Evolutionary conservation across 306 rosid species (phyloP), one percentile per base, ranked within the genome.

Genomic region (Rubus idaeus): DNA sequence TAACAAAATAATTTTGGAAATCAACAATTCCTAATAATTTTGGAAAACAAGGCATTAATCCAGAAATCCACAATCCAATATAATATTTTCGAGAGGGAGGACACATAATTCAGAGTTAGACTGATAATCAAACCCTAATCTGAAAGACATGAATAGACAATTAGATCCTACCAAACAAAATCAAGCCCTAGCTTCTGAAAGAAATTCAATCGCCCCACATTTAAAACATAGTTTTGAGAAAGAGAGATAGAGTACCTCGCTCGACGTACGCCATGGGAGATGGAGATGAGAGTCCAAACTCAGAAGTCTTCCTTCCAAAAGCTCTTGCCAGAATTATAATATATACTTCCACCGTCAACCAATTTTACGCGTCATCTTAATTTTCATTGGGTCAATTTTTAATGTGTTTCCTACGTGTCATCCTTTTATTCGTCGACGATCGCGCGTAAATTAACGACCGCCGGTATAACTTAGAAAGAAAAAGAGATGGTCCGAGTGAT

Each of bases 201-300:
- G 49, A 60, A 16, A 2, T 66, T 21, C 18, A 18, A 12, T 58
- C 5, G 20, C 20, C 26, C 64, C 5, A 20, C 55, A 17, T n/a
- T n/a, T n/a, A n/a, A n/a, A n/a, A n/a, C n/a, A n/a, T n/a, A n/a
- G 10, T 10, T 3, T 12, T 13, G 26, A 17, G 26, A 58, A 69
- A 63, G 51, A 72, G 57, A 17, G 50, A 55, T 37, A 50, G 16
- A 65, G 30, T 71, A 86, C 89, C 91, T 81, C 86, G 78, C 62
- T 88, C 91, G 8, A 88, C 85, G 76, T 81, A 88, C 40, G 91
- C 88, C 88, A 88, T 88, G 45, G 74, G 18, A 40, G 75, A 64
- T 13, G 0, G 75, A 51, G 35, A 52, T 70, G 26, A 56, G 35
- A 37, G 30, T 18, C 57, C 11, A 72, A 41, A 20, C 16, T 71